Conservation (phyloP, 2,329 filamentous ascomycete genomes). For the Hymenoscyphus fructigenus region DNA sequence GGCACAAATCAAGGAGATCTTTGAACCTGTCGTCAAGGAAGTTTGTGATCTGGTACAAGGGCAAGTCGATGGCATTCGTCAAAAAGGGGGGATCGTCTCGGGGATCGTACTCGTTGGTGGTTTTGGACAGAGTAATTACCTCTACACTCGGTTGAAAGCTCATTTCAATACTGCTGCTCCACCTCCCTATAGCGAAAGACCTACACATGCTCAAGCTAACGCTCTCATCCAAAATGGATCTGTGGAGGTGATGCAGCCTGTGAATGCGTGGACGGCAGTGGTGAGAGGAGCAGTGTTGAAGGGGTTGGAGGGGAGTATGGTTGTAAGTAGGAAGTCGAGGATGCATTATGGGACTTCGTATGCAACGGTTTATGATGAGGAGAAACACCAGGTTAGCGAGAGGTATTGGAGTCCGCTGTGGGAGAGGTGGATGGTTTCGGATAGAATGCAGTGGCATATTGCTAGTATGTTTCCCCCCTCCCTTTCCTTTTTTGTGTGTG, state of each 20-base stretch:
- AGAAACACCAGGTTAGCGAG: conserved; percentile 70
- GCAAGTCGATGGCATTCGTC: conserved; percentile 62
- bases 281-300: conserved; percentile 74
- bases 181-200: conserved; percentile 63
- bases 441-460: conserved; percentile 85
- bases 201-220: conserved; percentile 59
- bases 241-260: conserved; percentile 78
- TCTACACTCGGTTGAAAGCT: conserved; percentile 68
- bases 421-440: conserved; percentile 81
- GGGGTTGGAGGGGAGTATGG: conserved; percentile 76
- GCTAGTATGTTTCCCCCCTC: conserved; percentile 47
- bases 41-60: conserved; percentile 67
- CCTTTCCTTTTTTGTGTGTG: conserved; percentile 8
- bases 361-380: conserved; percentile 76
- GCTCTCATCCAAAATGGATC: conserved; percentile 51
- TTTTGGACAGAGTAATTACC: conserved; percentile 76
- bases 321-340: conserved; percentile 69
- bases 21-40: conserved; percentile 71
- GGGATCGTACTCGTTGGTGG: conserved; percentile 82
- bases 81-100: conserved; percentile 61
- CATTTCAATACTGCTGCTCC: conserved; percentile 59
- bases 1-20: conserved; percentile 69
- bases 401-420: conserved; percentile 78
- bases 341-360: conserved; percentile 77
- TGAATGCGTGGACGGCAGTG: conserved; percentile 80